Conservation (phyloP, 1,284 basidiomycete species). For the Porodaedalea pini region DNA sequence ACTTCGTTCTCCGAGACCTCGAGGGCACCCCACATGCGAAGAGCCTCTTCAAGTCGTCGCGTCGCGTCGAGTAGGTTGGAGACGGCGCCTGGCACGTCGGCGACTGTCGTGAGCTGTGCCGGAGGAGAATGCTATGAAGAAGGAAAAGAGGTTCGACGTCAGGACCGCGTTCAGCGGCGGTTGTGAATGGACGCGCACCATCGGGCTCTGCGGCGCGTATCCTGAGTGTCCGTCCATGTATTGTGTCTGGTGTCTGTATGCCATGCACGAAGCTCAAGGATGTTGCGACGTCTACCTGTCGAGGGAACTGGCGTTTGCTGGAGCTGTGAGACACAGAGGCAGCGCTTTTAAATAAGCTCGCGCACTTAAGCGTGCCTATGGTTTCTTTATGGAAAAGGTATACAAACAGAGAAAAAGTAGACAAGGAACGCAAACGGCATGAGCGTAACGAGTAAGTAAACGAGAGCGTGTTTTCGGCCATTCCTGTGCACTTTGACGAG, state of each 20-base stretch:
- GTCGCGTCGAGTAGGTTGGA: slow-evolving; percentile 83
- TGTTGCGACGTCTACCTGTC: not conserved
- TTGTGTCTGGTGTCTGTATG: not conserved
- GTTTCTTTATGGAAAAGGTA: slow-evolving; percentile 10
- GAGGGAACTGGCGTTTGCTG: no score
- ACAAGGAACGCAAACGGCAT: not conserved
- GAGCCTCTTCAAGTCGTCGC: slow-evolving; percentile 78
- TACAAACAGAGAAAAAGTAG: not conserved
- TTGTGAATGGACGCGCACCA: not conserved
- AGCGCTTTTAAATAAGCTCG: no score
- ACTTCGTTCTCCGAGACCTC: slow-evolving; percentile 75
- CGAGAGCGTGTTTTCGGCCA: not conserved
- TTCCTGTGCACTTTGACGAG: slow-evolving; percentile 9
- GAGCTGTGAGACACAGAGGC: no score
- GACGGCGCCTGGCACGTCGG: slow-evolving; percentile 65
- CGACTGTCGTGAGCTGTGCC: slow-evolving; percentile 25
- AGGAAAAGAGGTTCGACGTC: not conserved
- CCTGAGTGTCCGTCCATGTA: not conserved
- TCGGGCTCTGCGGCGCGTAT: not conserved
- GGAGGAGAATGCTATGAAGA: slow-evolving; percentile 21
- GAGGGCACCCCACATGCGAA: slow-evolving; percentile 73
- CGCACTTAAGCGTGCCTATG: slow-evolving; percentile 9
- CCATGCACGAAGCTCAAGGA: not conserved
- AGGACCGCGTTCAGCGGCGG: not conserved
- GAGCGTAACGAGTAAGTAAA: not conserved